Conservation (phyloP, 495 filamentous ascomycete species). For the Amniculicola lignicola region DNA sequence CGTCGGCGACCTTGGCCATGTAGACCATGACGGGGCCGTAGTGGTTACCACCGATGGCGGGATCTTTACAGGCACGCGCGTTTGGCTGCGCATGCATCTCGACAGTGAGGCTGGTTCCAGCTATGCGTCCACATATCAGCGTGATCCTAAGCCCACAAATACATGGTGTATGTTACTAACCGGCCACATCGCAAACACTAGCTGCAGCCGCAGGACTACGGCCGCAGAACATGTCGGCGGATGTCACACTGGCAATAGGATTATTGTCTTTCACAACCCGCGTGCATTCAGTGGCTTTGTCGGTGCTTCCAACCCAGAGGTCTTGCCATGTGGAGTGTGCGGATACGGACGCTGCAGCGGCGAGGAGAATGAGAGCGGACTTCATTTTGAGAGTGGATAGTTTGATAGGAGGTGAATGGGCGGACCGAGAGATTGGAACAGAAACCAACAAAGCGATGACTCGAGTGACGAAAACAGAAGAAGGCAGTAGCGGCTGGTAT, state of each 20-base stretch:
- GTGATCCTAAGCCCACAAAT: background rate
- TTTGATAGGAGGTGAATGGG: too few species aligned
- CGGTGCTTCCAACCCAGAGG: slow-evolving; percentile 30
- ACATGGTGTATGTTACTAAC: slow-evolving; percentile 3
- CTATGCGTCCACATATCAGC: slow-evolving; percentile 22
- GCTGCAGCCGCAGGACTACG: background rate
- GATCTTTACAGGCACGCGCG: slow-evolving; percentile 46
- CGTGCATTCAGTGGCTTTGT: slow-evolving; percentile 20
- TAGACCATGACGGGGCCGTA: slow-evolving; percentile 55
- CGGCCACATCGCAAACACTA: slow-evolving; percentile 26
- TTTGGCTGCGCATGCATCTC: slow-evolving; percentile 54
- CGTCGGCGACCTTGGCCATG: slow-evolving; percentile 52
- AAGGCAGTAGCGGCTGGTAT: too few species aligned
- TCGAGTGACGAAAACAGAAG: too few species aligned
- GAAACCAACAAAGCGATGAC: too few species aligned
- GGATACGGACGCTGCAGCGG: slow-evolving; percentile 22
- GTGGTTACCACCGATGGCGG: slow-evolving; percentile 53
- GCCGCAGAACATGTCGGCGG: slow-evolving; percentile 30
- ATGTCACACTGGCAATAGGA: slow-evolving; percentile 20
- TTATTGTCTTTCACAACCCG: slow-evolving; percentile 28
- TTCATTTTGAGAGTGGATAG: slow-evolving; percentile 34
- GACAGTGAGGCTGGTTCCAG: slow-evolving; percentile 47
- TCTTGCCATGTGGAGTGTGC: slow-evolving; percentile 36
- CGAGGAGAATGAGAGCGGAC: slow-evolving; percentile 19
- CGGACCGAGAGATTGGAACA: too few species aligned